Evolutionary conservation across 805 yeast species (phyloP).

Genomic region (Candida railenensis): DNA sequence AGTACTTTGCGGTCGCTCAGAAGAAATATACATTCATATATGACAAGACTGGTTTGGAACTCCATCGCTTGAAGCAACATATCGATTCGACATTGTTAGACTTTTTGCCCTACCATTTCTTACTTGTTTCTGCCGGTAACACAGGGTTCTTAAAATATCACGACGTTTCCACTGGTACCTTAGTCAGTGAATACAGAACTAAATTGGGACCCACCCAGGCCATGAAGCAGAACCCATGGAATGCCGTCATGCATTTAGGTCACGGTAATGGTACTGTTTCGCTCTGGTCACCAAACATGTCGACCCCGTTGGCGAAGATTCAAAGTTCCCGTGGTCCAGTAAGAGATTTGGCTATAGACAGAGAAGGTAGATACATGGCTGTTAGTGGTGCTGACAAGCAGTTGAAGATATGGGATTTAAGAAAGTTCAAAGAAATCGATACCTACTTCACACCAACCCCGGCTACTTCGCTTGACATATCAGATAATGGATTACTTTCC

Average conservation of each 20-base stretch:
- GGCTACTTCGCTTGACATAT: conserved; percentile 72
- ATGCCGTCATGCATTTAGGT: conserved; percentile 92
- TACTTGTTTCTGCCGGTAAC: conserved; percentile 84
- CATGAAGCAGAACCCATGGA: conserved; percentile 91
- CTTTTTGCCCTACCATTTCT: conserved; percentile 88
- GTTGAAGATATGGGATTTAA: conserved; percentile 89
- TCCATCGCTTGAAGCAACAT: conserved; percentile 89
- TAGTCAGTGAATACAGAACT: conserved; percentile 81
- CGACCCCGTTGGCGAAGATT: conserved; percentile 80
- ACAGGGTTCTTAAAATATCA: conserved; percentile 89
- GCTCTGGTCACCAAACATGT: conserved; percentile 88
- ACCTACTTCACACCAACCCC: conserved; percentile 79
- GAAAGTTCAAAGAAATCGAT: conserved; percentile 76
- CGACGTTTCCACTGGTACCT: conserved; percentile 89
- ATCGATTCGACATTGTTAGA: conserved; percentile 80
- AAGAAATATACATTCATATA: conserved; percentile 91
- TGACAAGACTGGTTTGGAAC: conserved; percentile 86
- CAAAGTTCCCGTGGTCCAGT: conserved; percentile 86
- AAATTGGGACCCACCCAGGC: conserved; percentile 88
- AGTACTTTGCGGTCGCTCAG: conserved; percentile 95
- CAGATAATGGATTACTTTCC: conserved; percentile 83
- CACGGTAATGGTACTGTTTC: conserved; percentile 92
- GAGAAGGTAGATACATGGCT: conserved; percentile 94
- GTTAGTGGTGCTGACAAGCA: conserved; percentile 85
- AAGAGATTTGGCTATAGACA: conserved; percentile 77